A percentile compares a stretch with the other conserved stretches of the same genome.
Evolutionary conservation across 1,284 basidiomycete genomes (phyloP).

Genomic region (Malassezia slooffiae): DNA sequence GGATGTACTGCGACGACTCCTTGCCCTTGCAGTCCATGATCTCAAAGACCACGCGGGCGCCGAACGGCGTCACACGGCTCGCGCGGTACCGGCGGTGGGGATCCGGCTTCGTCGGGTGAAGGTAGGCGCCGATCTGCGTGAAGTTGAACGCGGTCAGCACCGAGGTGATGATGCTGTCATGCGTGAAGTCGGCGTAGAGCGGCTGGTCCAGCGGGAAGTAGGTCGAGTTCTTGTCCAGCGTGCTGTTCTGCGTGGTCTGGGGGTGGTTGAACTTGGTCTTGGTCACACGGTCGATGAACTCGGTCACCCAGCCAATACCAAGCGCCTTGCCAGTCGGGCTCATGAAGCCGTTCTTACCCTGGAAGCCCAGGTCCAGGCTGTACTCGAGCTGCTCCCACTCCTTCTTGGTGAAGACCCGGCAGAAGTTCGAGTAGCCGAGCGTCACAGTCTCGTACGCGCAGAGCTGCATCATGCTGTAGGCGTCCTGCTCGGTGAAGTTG

Average conservation of each 20-base stretch:
- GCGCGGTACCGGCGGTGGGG: conserved; percentile 24
- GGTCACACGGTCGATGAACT: conserved; percentile 34
- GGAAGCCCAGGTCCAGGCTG: conserved; percentile 52
- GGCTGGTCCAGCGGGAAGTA: conserved; percentile 37
- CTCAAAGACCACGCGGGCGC: conserved; percentile 25
- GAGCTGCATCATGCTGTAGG: conserved; percentile 46
- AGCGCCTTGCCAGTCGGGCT: conserved; percentile 67
- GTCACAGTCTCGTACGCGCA: conserved; percentile 36
- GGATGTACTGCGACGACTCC: conserved; percentile 58
- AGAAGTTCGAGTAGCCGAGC: conserved; percentile 53
- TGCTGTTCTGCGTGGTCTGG: conserved; percentile 34
- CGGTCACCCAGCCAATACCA: conserved; percentile 64
- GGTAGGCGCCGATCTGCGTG: conserved; percentile 25
- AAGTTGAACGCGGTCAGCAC: conserved; percentile 38
- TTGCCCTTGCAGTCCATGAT: conserved; percentile 23
- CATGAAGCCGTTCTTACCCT: conserved; percentile 61
- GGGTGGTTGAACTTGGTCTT: conserved; percentile 16
- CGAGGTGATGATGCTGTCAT: conserved; percentile 30
- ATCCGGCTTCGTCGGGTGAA: conserved; percentile 18
- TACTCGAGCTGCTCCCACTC: conserved; percentile 69
- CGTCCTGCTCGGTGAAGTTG: conserved; percentile 48
- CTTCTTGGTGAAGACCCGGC: conserved; percentile 71
- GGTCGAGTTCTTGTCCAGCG: conserved; percentile 19
- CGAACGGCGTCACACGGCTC: conserved; percentile 27
- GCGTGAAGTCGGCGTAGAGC: conserved; percentile 37